Evolutionary conservation across 1,284 basidiomycete species (phyloP).

Genomic region (Ceratobasidium sp.): DNA sequence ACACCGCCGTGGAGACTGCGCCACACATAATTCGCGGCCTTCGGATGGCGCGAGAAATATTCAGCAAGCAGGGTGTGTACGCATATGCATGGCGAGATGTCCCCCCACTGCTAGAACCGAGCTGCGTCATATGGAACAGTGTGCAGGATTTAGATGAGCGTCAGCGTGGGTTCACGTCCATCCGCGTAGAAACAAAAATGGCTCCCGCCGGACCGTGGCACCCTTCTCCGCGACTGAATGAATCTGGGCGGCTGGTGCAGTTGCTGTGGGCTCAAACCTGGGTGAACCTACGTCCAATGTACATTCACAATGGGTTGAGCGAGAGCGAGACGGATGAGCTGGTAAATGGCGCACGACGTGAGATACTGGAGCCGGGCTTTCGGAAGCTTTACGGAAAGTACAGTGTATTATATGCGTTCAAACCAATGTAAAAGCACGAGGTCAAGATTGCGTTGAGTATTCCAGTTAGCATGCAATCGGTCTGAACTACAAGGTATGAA

Average conservation of each 20-base stretch:
- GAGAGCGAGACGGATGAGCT: conserved; percentile 16
- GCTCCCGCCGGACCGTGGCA: conserved; percentile 22
- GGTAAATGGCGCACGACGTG: not conserved
- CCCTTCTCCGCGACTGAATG: not conserved
- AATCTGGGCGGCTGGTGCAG: conserved; percentile 8
- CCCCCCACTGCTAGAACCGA: conserved; percentile 2
- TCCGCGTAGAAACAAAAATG: conserved; percentile 7
- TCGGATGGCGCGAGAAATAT: conserved; percentile 11
- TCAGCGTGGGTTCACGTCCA: conserved; percentile 7
- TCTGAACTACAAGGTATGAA: conserved; percentile 32
- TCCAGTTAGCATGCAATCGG: conserved; percentile 24
- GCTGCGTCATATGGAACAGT: not conserved
- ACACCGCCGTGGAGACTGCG: not conserved
- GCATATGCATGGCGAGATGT: conserved; percentile 29
- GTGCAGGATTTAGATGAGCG: conserved; percentile 5
- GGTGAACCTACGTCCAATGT: conserved; percentile 11
- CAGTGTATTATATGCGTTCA: conserved; percentile 33
- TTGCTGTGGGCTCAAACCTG: conserved; percentile 2
- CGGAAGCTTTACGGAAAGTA: conserved; percentile 27
- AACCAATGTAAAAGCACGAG: conserved; percentile 2
- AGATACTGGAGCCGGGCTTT: conserved; percentile 7
- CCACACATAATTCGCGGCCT: conserved; percentile 19
- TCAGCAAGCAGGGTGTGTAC: conserved; percentile 8
- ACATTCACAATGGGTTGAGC: conserved; percentile 4
- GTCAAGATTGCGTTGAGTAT: not conserved